A percentile compares a stretch with the other conserved stretches of the same genome.
Conservation (phyloP, 129 eudicot species). For the Saussurea involucrata region DNA sequence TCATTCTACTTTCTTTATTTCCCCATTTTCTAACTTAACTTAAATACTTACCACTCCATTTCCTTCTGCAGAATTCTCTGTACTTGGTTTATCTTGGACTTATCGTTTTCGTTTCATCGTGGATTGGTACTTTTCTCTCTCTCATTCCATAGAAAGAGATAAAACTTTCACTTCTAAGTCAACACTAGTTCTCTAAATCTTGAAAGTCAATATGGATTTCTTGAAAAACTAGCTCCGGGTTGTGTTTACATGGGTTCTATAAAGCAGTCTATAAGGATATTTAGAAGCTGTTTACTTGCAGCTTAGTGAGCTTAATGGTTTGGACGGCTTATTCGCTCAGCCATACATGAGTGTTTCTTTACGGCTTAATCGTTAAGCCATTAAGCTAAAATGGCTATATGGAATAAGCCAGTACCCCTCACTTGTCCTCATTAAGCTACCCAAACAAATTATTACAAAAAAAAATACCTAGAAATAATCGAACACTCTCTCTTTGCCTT, state of each 20-base stretch:
- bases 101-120: slow-evolving; percentile 56
- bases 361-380: too few relatives aligned
- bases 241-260: neutral
- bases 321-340: too few relatives aligned
- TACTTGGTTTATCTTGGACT: slow-evolving; percentile 84
- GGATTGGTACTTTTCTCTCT: slow-evolving; percentile 61
- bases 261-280: neutral
- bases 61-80: slow-evolving; percentile 56
- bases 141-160: neutral
- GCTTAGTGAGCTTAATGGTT: too few relatives aligned
- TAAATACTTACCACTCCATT: slow-evolving; percentile 10
- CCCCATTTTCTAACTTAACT: neutral
- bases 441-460: too few relatives aligned
- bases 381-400: too few relatives aligned
- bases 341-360: too few relatives aligned
- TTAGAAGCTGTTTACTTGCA: too few relatives aligned
- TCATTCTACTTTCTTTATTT: neutral
- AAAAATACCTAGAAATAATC: too few relatives aligned
- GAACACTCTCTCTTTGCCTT: too few relatives aligned
- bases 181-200: neutral
- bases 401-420: too few relatives aligned
- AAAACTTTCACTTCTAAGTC: slow-evolving; percentile 3
- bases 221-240: neutral
- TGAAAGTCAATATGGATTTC: neutral
- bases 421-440: too few relatives aligned